Conservation (phyloP, 352 stramenopile species). For the Pythium phragmiticola region DNA sequence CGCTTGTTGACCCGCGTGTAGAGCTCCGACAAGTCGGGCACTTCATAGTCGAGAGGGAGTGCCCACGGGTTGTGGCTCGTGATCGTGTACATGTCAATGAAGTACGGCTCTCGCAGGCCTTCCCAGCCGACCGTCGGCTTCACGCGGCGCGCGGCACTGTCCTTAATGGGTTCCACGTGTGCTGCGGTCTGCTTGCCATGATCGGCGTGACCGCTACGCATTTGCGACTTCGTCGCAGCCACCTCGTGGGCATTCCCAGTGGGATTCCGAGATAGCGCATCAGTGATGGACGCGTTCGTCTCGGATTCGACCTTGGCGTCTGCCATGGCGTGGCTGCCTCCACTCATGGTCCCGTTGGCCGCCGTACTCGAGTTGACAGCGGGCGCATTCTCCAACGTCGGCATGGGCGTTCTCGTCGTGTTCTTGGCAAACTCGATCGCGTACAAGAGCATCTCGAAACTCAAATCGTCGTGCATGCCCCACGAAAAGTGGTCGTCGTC, state of each 20-base stretch:
- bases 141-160: background rate
- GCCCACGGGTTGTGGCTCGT: conserved; percentile 69
- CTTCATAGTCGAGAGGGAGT: conserved; percentile 44
- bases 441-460: conserved; percentile 70
- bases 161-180: background rate
- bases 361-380: background rate
- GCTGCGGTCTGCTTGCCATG: background rate
- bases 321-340: background rate
- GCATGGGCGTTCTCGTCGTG: conserved; percentile 1
- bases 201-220: background rate
- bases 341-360: background rate
- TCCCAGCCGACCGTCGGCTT: conserved; percentile 36
- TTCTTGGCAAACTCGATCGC: conserved; percentile 47
- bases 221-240: background rate
- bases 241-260: background rate
- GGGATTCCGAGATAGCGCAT: background rate
- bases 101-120: conserved; percentile 62
- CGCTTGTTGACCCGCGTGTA: conserved; percentile 71
- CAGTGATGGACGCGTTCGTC: background rate
- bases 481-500: conserved; percentile 65
- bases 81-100: conserved; percentile 82
- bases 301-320: background rate
- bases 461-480: conserved; percentile 72
- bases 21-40: conserved; percentile 46
- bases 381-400: background rate